These are phyloP conservation scores for Lipomyces chichibuensis DNA, from an alignment of 805 yeast genomes.

Conservation along the genomic window DNA sequence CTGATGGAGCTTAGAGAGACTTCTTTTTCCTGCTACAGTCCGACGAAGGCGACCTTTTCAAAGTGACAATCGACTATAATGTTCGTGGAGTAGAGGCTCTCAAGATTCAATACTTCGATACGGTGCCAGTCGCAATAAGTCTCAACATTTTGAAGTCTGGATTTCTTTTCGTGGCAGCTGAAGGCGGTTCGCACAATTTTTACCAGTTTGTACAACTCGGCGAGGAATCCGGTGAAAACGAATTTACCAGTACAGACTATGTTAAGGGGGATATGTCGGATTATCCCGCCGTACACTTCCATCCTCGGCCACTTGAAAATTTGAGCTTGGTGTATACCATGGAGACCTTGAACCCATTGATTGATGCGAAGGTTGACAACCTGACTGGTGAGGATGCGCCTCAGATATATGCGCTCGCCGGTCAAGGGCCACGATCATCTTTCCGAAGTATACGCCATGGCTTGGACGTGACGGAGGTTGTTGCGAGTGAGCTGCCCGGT, in stretches of 20 bases:
- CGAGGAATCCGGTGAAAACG: constrained; percentile 52
- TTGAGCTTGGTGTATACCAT: constrained; percentile 59
- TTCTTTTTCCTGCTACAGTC: constrained; percentile 75
- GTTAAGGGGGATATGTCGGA: constrained; percentile 45
- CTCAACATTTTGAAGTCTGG: constrained; percentile 74
- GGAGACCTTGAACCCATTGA: constrained; percentile 57
- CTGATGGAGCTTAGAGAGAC: constrained; percentile 38
- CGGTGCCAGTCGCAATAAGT: constrained; percentile 61
- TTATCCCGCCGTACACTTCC: constrained; percentile 39
- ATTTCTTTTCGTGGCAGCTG: constrained; percentile 67
- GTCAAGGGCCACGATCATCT: constrained; percentile 50
- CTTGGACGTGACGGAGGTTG: constrained; percentile 62
- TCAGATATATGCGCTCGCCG: constrained; percentile 50
- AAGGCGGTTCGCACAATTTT: constrained; percentile 63
- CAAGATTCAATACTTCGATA: constrained; percentile 72
- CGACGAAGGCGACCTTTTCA: constrained; percentile 73
- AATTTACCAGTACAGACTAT: constrained; percentile 43
- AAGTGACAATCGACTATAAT: constrained; percentile 57
- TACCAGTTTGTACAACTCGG: constrained; percentile 82
- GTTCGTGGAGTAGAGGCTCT: constrained; percentile 49
- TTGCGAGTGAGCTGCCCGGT: constrained; percentile 74
- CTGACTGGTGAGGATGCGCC: constrained; percentile 47
- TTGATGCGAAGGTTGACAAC: constrained; percentile 47
- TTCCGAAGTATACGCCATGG: constrained; percentile 60
- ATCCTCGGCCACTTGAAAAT: constrained; percentile 50